Evolutionary conservation across 73 alveolate genomes (phyloP), one percentile per base, ranked within the genome.

Genomic region (Paramecium biaurelia): DNA sequence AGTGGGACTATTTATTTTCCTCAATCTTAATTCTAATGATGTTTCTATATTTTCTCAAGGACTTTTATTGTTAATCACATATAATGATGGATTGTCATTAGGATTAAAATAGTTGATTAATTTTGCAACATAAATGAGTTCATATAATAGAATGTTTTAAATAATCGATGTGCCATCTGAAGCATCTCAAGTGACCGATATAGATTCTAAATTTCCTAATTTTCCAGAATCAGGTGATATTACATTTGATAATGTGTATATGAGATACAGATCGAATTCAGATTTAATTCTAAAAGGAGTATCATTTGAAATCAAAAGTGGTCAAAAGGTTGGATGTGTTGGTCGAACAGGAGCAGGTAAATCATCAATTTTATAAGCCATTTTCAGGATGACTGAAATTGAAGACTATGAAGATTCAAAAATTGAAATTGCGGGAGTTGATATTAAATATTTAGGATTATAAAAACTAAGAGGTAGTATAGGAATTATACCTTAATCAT

Each of bases 341-440:
- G 99, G 99, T 18, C 93, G 99, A 94, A 97, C 99, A 21, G 99
- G 99, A 2, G 95, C 99, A 38, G 99, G 99, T 28, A 98, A 98
- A 93, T 95, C 99, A 41, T 97, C 99, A 20, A 79, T 98, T 57
- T 94, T 96, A 45, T 45, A 85, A 56, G 79, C 93, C 5, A 76
- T 92, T 32, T 86, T 92, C 23, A 87, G 96, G 86, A 86, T 92
- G 74, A 76, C 43, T 35, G 96, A 92, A 59, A 57, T 92, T 2
- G 96, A 92, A 34, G 67, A 56, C 9, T 53, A 38, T 49, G 76
- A 85, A n/a, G 92, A 53, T 18, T 53, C 85, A 24, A 8, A 85
- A 41, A 94, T 96, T 37, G 56, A 92, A 38, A 85, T 96, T 35
- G 98, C 93, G 87, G 93, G 84, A 28, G 57, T 84, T 35, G 95